Percentiles rank a stretch among this genome's conserved stretches.
Conservation (phyloP, 208 protist genomes). For the Herpetomonas tarakana region DNA sequence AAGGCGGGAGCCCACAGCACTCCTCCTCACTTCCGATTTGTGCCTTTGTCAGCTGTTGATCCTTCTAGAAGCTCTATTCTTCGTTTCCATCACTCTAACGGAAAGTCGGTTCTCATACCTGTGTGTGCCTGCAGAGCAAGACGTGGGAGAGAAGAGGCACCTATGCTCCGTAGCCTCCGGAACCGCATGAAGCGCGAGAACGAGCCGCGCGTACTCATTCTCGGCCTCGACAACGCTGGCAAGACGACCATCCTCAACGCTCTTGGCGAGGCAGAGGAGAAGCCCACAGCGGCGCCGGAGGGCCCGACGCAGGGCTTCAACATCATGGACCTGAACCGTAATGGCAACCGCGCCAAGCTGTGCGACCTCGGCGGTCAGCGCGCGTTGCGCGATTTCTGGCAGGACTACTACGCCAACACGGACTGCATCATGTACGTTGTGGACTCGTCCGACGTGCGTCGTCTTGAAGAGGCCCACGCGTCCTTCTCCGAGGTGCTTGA, state of each 20-base stretch:
- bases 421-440: slow-evolving; percentile 98
- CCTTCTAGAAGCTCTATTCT: too few relatives aligned
- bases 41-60: too few relatives aligned
- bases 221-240: slow-evolving; percentile 95
- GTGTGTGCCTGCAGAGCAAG: too few relatives aligned
- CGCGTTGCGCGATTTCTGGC: slow-evolving; percentile 97
- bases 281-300: slow-evolving; percentile 80
- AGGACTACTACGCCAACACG: slow-evolving; percentile 97
- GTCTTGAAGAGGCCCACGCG: slow-evolving; percentile 87
- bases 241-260: slow-evolving; percentile 97
- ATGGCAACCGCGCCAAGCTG: slow-evolving; percentile 95
- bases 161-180: slow-evolving; percentile 81
- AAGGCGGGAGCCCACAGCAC: too few relatives aligned
- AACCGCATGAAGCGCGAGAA: slow-evolving; percentile 90
- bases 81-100: too few relatives aligned
- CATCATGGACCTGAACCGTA: slow-evolving; percentile 96
- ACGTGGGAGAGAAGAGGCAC: too few relatives aligned
- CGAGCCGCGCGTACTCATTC: slow-evolving; percentile 93
- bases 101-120: too few relatives aligned
- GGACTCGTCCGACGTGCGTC: slow-evolving; percentile 91
- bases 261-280: slow-evolving; percentile 75
- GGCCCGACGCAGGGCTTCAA: slow-evolving; percentile 99
- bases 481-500: slow-evolving; percentile 94
- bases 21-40: too few relatives aligned
- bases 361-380: slow-evolving; percentile 99